Evolutionary conservation across 176 grass and related monocot species (phyloP).

Genomic region (Oryza brachyantha): DNA sequence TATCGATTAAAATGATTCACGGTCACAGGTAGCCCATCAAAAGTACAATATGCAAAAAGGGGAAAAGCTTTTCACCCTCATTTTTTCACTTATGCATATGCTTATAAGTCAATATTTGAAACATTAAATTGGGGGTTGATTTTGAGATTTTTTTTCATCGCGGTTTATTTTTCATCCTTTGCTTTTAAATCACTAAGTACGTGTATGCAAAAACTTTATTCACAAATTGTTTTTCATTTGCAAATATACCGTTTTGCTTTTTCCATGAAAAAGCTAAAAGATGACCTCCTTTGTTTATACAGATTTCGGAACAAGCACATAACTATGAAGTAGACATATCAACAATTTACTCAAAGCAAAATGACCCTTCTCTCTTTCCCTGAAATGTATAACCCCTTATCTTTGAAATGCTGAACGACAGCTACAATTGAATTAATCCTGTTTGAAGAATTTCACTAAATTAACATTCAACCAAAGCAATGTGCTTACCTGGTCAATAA

Average conservation of each 20-base stretch:
- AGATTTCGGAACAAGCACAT: not conserved
- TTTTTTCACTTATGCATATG: too few species aligned
- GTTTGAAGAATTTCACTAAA: not conserved
- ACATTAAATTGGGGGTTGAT: too few species aligned
- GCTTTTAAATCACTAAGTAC: too few species aligned
- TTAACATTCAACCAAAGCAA: slow-evolving; percentile 4
- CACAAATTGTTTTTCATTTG: too few species aligned
- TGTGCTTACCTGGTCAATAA: slow-evolving; percentile 80
- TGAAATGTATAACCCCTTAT: not conserved
- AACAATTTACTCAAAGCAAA: not conserved
- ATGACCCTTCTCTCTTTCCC: not conserved
- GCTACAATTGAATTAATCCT: not conserved
- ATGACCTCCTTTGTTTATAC: too few species aligned
- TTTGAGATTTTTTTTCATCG: too few species aligned
- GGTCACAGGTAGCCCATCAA: not conserved
- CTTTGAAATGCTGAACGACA: slow-evolving; percentile 5
- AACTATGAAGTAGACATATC: not conserved
- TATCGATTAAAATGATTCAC: not conserved
- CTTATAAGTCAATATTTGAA: too few species aligned
- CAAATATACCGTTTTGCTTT: too few species aligned
- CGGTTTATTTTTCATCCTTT: too few species aligned
- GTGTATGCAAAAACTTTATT: too few species aligned
- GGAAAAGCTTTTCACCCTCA: not conserved
- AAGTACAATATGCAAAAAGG: not conserved
- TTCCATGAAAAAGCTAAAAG: too few species aligned